These are phyloP conservation scores for Tulasnella sp. DNA, from an alignment of 768 basidiomycete species.

Conservation along the genomic window DNA sequence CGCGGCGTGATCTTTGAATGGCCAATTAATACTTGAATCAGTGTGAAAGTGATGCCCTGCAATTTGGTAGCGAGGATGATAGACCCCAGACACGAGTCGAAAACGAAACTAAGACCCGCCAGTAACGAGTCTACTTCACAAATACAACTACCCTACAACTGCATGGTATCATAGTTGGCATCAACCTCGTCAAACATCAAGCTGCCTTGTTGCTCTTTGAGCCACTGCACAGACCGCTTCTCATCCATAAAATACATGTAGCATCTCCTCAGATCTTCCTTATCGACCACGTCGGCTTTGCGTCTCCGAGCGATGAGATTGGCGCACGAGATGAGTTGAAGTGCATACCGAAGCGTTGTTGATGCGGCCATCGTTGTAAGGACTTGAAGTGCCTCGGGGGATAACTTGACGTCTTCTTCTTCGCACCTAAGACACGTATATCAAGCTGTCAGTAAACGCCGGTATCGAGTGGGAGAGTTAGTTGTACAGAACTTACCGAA, in stretches of 20 bases:
- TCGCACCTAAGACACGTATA: conserved; percentile 51
- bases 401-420: conserved; percentile 88
- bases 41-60: too few relatives aligned
- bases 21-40: too few relatives aligned
- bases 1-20: too few relatives aligned
- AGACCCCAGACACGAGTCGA: too few relatives aligned
- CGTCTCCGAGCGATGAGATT: conserved; percentile 77
- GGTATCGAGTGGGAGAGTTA: background rate
- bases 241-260: conserved; percentile 92
- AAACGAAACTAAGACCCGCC: too few relatives aligned
- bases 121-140: too few relatives aligned
- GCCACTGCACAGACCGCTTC: conserved; percentile 83
- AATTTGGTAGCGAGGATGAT: too few relatives aligned
- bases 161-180: conserved; percentile 19
- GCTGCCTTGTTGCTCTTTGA: conserved; percentile 46
- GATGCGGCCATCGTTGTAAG: conserved; percentile 80
- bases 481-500: conserved; percentile 46
- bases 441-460: too few relatives aligned
- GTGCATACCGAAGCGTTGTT: conserved; percentile 86
- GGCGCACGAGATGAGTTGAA: conserved; percentile 91
- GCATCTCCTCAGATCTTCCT: conserved; percentile 71
- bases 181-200: conserved; percentile 29
- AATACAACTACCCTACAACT: background rate
- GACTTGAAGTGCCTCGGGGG: conserved; percentile 60
- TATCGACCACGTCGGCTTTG: conserved; percentile 69